Conservation (phyloP, 192 early-diverging fungal species). For the Cetraspora pellucida region DNA sequence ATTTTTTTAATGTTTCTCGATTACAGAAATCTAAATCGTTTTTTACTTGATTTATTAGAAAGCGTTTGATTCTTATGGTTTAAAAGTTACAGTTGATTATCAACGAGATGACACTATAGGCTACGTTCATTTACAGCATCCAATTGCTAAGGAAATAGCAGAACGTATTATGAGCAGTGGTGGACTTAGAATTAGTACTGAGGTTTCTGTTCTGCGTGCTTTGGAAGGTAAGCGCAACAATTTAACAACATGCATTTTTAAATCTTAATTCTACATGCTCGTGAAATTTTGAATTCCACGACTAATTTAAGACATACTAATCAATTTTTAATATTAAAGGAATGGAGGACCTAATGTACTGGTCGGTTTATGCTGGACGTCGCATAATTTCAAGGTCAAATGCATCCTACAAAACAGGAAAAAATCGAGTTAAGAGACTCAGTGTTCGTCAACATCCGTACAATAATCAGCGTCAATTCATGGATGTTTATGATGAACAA, state of each 20-base stretch:
- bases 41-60: neutral
- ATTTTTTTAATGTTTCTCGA: neutral
- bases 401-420: neutral
- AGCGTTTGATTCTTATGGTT: constrained; percentile 14
- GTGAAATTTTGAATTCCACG: too few relatives aligned
- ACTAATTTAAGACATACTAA: too few relatives aligned
- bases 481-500: neutral
- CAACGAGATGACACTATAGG: constrained; percentile 24
- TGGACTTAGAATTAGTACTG: constrained; percentile 4
- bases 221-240: constrained; percentile 21
- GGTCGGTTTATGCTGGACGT: constrained; percentile 10
- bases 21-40: neutral
- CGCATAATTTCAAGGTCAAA: neutral
- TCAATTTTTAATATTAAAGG: neutral
- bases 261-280: neutral
- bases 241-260: neutral
- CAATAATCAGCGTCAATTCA: neutral
- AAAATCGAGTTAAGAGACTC: neutral
- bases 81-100: constrained; percentile 20
- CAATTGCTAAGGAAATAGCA: constrained; percentile 4
- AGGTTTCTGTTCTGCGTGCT: neutral
- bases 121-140: constrained; percentile 14
- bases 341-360: constrained; percentile 18
- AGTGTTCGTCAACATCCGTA: neutral
- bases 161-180: constrained; percentile 6